Evolutionary conservation across 2,329 filamentous ascomycete genomes (phyloP), one percentile per base, ranked within the genome.

Genomic region (Aureobasidium mangrovei): DNA sequence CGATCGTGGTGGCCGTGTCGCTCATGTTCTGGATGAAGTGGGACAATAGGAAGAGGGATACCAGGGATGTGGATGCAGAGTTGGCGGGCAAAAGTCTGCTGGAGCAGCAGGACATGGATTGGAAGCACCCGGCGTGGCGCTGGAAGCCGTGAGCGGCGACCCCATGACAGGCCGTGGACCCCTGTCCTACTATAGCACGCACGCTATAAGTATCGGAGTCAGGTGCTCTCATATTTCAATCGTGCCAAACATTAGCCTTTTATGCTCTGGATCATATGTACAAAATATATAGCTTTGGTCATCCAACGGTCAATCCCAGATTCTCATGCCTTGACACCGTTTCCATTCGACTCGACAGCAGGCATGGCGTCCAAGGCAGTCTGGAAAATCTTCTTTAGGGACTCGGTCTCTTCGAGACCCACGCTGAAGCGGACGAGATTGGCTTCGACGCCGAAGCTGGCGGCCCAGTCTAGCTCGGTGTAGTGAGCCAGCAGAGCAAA

Each of bases 401-500:
- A 79, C 27, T 76, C 73, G 1, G 82, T 79, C 58, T 93, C 87
- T 68, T 98, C 93, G 49, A 98, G 70, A 0, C 93, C 93, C 52
- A 97, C 86, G 64, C 91, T 96, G 60, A 97, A 82, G 40, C 93
- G 80, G 45, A 97, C 78, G 54, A 98, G 70, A 66, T 88, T 81
- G 1, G 82, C 81, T 53, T 93, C 85, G 3, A 96, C 88, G 0
- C 91, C 89, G 67, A 85, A 91, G 57, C 83, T 76, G 28, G 79
- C 82, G 41, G 87, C 88, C 93, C 93, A 98, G n/a, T 91, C 84
- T 40, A 97, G 70, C 74, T 98, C 93, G 43, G 80, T 77, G 64
- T 93, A 98, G 69, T 98, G 93, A 4, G 93, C 93, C 32, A 98
- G 71, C 33, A 98, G 74, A 26, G 93, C 89, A 68, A 95, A 98